These are phyloP conservation scores for Purpureocillium lavendulum DNA, from an alignment of 2,329 filamentous ascomycete genomes.

Conservation along the genomic window DNA sequence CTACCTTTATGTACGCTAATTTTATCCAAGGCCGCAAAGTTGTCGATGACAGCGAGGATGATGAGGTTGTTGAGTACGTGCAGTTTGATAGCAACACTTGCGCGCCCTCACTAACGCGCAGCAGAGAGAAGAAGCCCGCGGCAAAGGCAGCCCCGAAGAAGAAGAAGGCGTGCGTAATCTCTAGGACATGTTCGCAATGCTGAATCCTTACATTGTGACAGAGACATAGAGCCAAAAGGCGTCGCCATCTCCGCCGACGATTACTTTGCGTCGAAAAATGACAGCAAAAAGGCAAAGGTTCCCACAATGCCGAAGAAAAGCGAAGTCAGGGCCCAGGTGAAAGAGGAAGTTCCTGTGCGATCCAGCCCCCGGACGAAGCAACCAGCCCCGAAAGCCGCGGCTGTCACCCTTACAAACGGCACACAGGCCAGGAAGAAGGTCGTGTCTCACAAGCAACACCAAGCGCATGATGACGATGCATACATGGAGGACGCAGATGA, in stretches of 20 bases:
- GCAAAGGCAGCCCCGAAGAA: slow-evolving; percentile 42
- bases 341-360: slow-evolving; percentile 37
- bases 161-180: slow-evolving; percentile 40
- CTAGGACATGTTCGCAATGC: background rate
- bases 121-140: slow-evolving; percentile 43
- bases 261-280: slow-evolving; percentile 44
- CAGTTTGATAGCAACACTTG: background rate
- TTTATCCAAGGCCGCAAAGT: slow-evolving; percentile 50
- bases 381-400: slow-evolving; percentile 19
- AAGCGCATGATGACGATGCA: slow-evolving; percentile 42
- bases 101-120: slow-evolving; percentile 6
- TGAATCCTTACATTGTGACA: slow-evolving; percentile 6
- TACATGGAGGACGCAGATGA: slow-evolving; percentile 61
- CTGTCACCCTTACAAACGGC: slow-evolving; percentile 19
- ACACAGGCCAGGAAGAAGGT: slow-evolving; percentile 31
- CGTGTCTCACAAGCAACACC: slow-evolving; percentile 30
- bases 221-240: slow-evolving; percentile 36
- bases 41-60: slow-evolving; percentile 74
- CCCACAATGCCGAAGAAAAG: slow-evolving; percentile 29
- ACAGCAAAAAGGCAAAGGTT: slow-evolving; percentile 26
- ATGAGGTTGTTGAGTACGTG: slow-evolving; percentile 40
- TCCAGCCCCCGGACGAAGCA: slow-evolving; percentile 43
- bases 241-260: slow-evolving; percentile 46
- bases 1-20: too few relatives aligned
- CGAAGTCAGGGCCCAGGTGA: slow-evolving; percentile 26